Conservation (phyloP, 768 basidiomycete genomes). For the Suillus subluteus region DNA sequence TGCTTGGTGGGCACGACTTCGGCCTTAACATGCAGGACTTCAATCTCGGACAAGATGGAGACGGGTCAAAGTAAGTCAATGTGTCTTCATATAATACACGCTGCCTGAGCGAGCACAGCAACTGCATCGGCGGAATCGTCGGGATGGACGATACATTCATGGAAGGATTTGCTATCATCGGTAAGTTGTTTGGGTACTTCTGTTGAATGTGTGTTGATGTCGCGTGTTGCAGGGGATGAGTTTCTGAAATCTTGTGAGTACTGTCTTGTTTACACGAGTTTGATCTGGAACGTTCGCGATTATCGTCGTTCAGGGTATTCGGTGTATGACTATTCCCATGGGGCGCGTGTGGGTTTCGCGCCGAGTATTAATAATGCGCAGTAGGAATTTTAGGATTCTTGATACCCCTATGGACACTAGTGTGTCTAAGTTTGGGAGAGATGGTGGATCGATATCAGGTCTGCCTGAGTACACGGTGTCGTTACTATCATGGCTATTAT, state of each 20-base stretch:
- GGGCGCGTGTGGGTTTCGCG: constrained; percentile 59
- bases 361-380: constrained; percentile 51
- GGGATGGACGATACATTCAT: constrained; percentile 50
- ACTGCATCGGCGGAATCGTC: constrained; percentile 61
- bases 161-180: constrained; percentile 59
- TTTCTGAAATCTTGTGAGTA: constrained; percentile 70
- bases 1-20: constrained; percentile 47
- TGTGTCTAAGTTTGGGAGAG: neutral
- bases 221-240: constrained; percentile 46
- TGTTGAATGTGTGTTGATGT: constrained; percentile 25
- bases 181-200: constrained; percentile 27
- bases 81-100: neutral
- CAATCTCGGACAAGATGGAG: constrained; percentile 49
- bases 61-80: constrained; percentile 35
- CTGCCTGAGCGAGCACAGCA: constrained; percentile 30
- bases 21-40: constrained; percentile 52
- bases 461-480: neutral
- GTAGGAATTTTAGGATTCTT: neutral
- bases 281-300: constrained; percentile 9
- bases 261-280: neutral
- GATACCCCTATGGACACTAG: neutral
- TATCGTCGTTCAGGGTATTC: constrained; percentile 51
- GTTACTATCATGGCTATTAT: neutral
- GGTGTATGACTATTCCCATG: constrained; percentile 60
- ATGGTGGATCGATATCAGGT: neutral